Percentiles rank a stretch among this genome's conserved stretches.
phyloP scores from a whole-genome alignment of 345 rosid genomes.

The Gossypium anomalum region DNA sequence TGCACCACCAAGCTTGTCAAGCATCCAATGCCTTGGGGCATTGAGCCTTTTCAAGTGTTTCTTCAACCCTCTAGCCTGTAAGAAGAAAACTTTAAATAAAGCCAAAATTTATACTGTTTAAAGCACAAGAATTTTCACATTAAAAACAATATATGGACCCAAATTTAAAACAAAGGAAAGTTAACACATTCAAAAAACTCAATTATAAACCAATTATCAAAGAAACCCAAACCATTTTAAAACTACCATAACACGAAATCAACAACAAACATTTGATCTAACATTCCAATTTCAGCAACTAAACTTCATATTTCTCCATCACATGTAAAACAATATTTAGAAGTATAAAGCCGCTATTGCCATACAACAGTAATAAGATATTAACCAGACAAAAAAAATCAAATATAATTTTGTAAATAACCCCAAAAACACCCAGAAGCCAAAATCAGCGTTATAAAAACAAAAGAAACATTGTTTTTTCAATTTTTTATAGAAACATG shows the following conservation, averaged over 20 bases:
- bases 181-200: not conserved
- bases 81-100: not conserved
- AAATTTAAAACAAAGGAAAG: not conserved
- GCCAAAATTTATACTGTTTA: not conserved
- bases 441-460: not conserved
- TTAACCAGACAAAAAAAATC: not conserved
- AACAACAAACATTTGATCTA: not conserved
- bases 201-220: not conserved
- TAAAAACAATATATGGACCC: not conserved
- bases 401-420: not conserved
- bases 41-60: conserved; percentile 66
- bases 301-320: not conserved
- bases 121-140: not conserved
- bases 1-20: conserved; percentile 52
- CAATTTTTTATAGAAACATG: not conserved
- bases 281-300: not conserved
- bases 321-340: not conserved
- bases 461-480: not conserved
- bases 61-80: conserved; percentile 64
- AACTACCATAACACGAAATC: not conserved
- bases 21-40: conserved; percentile 37
- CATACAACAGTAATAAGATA: not conserved
- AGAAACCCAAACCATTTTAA: not conserved
- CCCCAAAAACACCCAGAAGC: not conserved
- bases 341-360: not conserved